phyloP scores from a whole-genome alignment of 805 yeast genomes.

The Wickerhamiella bombiphila region DNA sequence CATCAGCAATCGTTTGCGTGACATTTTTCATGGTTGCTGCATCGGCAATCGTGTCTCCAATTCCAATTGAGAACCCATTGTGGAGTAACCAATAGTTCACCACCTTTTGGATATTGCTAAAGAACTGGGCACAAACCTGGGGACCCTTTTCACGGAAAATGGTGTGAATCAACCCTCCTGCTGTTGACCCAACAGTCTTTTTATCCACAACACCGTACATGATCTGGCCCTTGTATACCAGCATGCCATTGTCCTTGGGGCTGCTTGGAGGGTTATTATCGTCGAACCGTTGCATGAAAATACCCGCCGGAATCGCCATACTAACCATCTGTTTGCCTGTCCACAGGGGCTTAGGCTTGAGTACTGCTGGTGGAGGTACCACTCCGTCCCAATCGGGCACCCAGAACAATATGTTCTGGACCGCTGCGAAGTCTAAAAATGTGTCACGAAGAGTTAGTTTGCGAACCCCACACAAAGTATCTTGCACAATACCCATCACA shows the following conservation, averaged over 20 bases:
- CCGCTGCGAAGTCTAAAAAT: slow-evolving; percentile 82
- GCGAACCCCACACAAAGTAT: slow-evolving; percentile 92
- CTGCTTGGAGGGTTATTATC: slow-evolving; percentile 70
- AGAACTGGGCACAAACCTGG: slow-evolving; percentile 69
- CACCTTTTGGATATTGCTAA: slow-evolving; percentile 86
- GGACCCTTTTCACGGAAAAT: slow-evolving; percentile 98
- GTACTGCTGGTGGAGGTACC: slow-evolving; percentile 85
- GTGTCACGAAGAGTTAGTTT: slow-evolving; percentile 86
- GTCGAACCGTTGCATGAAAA: slow-evolving; percentile 85
- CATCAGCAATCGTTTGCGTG: slow-evolving; percentile 83
- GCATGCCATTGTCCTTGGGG: slow-evolving; percentile 92
- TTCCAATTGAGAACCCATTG: slow-evolving; percentile 96
- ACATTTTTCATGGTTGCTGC: slow-evolving; percentile 88
- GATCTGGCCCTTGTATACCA: slow-evolving; percentile 87
- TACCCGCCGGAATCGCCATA: slow-evolving; percentile 89
- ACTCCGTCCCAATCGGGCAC: slow-evolving; percentile 98
- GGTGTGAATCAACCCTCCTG: slow-evolving; percentile 94
- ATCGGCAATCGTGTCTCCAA: slow-evolving; percentile 99
- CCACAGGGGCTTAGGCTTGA: slow-evolving; percentile 95
- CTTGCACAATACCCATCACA: slow-evolving; percentile 99
- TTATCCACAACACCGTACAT: slow-evolving; percentile 97
- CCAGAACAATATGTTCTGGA: slow-evolving; percentile 94
- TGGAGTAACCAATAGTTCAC: slow-evolving; percentile 94
- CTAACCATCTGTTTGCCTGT: slow-evolving; percentile 91
- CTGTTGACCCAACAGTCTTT: slow-evolving; percentile 96